Evolutionary conservation across 768 basidiomycete species (phyloP), one percentile per base, ranked within the genome.

Genomic region (Pilatotrama ljubarskyi): DNA sequence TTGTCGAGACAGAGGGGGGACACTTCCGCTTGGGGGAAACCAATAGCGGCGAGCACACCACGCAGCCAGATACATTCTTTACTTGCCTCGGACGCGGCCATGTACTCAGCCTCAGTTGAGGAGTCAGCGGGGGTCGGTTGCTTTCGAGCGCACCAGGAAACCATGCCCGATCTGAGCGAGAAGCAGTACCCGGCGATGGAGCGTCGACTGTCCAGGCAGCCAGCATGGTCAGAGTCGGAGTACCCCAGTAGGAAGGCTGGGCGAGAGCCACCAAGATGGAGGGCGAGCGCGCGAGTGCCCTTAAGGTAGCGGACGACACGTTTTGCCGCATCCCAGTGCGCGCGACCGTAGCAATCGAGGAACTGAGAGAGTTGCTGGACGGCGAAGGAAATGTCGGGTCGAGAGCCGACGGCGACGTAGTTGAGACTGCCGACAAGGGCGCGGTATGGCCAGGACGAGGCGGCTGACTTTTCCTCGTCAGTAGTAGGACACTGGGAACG

Each of bases 101-200:
- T 75, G 64, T 82, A 80, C 64, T 82, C 79, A 1, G 80, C 76
- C 64, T 81, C 77, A 8, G 66, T 64, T 1, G 70, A 70, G 4
- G 74, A 75, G 2, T 69, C 61, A 7, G 70, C 64, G 11, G 68
- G 63, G 18, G 40, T 41, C 10, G 59, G 36, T 55, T 74, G 73
- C 37, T 65, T 64, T 48, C 64, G 67, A 14, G 67, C 59, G 18
- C 46, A 59, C 73, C 73, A 74, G 22, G 64, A 61, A 26, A 74
- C 61, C 5, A 24, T 25, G 18, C 68, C 67, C 10, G 66, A 63
- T 15, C 58, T 67, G 3, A 70, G 37, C 15, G 56, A 64, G 44
- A 67, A 70, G 26, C 67, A 51, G 49, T 68, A 72, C 1, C 70
- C 73, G 13, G 62, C 69, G 4, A 66, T 64, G 14, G 72, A 73